Conservation (phyloP, 2,329 filamentous ascomycete genomes). For the Fusarium stilboides region DNA sequence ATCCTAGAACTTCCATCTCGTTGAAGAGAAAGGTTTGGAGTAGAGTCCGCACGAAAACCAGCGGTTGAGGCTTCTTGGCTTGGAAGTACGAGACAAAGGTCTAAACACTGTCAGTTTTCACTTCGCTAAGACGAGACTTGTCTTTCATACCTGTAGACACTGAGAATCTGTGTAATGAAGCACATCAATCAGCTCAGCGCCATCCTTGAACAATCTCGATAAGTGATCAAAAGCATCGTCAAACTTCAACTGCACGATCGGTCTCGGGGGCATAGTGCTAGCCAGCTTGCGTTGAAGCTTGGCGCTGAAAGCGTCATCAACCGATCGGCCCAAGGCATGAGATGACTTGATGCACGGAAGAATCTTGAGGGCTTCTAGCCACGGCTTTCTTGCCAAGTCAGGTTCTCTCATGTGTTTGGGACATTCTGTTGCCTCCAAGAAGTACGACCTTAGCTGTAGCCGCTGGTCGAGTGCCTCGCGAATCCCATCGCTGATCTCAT, state of each 20-base stretch:
- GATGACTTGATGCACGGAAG: slow-evolving; percentile 73
- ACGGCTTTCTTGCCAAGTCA: slow-evolving; percentile 65
- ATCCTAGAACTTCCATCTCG: slow-evolving; percentile 77
- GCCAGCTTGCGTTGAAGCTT: slow-evolving; percentile 94
- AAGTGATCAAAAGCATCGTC: slow-evolving; percentile 80
- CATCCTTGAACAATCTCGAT: slow-evolving; percentile 79
- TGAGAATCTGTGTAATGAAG: slow-evolving; percentile 78
- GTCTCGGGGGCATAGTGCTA: slow-evolving; percentile 92
- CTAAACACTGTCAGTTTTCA: slow-evolving; percentile 55
- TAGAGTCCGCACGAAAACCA: slow-evolving; percentile 86
- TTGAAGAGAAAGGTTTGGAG: slow-evolving; percentile 83
- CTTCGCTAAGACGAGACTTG: not conserved
- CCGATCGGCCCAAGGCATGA: slow-evolving; percentile 72
- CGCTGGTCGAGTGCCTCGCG: slow-evolving; percentile 73
- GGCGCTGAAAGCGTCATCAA: slow-evolving; percentile 86
- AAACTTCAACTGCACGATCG: slow-evolving; percentile 84
- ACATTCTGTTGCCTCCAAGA: slow-evolving; percentile 70
- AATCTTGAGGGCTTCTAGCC: slow-evolving; percentile 65
- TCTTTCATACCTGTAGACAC: slow-evolving; percentile 75
- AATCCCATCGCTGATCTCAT: slow-evolving; percentile 59
- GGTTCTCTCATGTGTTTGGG: slow-evolving; percentile 62
- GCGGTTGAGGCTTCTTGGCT: slow-evolving; percentile 84
- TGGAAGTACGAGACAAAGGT: slow-evolving; percentile 83
- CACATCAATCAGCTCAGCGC: slow-evolving; percentile 76
- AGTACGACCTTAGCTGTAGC: slow-evolving; percentile 75